Percentiles rank a stretch among this genome's conserved stretches.
Conservation (phyloP, 805 yeast genomes). For the Candida sanyiensis region DNA sequence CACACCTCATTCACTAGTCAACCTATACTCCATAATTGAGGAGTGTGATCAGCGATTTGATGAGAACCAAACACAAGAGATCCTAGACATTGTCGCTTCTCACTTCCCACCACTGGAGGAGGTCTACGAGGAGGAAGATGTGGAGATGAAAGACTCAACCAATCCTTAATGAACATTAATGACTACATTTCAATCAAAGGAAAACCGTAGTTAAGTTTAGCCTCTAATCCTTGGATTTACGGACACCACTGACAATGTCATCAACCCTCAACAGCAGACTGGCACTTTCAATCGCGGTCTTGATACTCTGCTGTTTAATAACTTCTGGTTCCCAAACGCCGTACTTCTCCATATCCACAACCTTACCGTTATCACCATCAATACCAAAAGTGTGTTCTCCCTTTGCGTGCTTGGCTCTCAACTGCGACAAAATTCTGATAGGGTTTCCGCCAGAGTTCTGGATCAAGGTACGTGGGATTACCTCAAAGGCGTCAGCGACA, state of each 20-base stretch:
- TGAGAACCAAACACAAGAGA: constrained; percentile 56
- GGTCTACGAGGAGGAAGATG: constrained; percentile 10
- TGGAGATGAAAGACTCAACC: constrained; percentile 1
- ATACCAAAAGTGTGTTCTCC: constrained; percentile 84
- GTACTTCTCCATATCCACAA: constrained; percentile 91
- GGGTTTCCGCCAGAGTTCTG: constrained; percentile 99
- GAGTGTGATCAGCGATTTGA: constrained; percentile 85
- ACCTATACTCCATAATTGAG: constrained; percentile 73
- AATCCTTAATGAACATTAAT: not conserved
- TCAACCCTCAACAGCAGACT: constrained; percentile 92
- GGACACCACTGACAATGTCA: constrained; percentile 94
- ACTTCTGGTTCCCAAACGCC: constrained; percentile 99
- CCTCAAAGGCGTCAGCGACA: constrained; percentile 97
- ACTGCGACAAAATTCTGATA: constrained; percentile 78
- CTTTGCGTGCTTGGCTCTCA: constrained; percentile 94
- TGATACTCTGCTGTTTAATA: constrained; percentile 91
- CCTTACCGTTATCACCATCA: constrained; percentile 90
- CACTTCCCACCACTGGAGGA: constrained; percentile 38
- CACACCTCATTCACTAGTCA: constrained; percentile 76
- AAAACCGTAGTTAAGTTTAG: not conserved
- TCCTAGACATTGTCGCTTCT: constrained; percentile 50
- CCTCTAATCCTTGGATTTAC: constrained; percentile 38
- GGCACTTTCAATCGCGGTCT: constrained; percentile 98
- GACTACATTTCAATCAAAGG: not conserved
- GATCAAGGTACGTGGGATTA: constrained; percentile 92